phyloP scores from a whole-genome alignment of 805 yeast species.

The Pichia membranifaciens region DNA sequence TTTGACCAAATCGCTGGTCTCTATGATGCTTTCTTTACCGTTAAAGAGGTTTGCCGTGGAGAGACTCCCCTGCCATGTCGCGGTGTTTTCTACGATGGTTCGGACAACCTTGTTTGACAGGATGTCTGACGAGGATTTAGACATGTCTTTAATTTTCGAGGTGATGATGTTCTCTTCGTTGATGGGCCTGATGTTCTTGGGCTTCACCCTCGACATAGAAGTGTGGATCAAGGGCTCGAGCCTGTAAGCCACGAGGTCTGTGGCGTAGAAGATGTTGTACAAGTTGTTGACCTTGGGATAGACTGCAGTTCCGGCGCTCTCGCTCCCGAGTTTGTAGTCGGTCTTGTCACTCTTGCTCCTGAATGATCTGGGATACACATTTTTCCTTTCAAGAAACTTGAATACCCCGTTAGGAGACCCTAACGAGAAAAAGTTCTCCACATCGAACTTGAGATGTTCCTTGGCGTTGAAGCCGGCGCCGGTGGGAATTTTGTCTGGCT shows the following conservation, averaged over 20 bases:
- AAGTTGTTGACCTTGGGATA: constrained; percentile 59
- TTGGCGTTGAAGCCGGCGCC: constrained; percentile 27
- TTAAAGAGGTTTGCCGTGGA: neutral
- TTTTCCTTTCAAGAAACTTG: constrained; percentile 61
- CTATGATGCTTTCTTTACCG: constrained; percentile 19
- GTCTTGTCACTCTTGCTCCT: constrained; percentile 11
- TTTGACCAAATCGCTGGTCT: constrained; percentile 24
- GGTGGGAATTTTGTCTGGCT: constrained; percentile 28
- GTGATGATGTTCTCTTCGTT: constrained; percentile 41
- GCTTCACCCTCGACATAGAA: constrained; percentile 41
- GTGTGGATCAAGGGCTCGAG: constrained; percentile 74
- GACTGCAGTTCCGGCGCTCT: constrained; percentile 14
- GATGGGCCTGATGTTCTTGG: constrained; percentile 54
- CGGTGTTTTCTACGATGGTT: constrained; percentile 7
- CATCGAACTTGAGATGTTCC: constrained; percentile 56
- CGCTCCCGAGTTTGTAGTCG: neutral
- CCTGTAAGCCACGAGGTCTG: constrained; percentile 89
- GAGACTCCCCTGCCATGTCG: constrained; percentile 1
- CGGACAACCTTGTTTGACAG: constrained; percentile 27
- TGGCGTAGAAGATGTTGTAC: constrained; percentile 81
- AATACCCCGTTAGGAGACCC: constrained; percentile 93
- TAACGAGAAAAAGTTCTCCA: constrained; percentile 67
- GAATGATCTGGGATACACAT: constrained; percentile 38
- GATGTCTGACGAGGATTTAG: constrained; percentile 16
- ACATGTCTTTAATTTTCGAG: constrained; percentile 4